Percentiles rank a stretch among this genome's conserved stretches.
Conservation (phyloP, 768 basidiomycete genomes). For the Leucosporidium scottii region DNA sequence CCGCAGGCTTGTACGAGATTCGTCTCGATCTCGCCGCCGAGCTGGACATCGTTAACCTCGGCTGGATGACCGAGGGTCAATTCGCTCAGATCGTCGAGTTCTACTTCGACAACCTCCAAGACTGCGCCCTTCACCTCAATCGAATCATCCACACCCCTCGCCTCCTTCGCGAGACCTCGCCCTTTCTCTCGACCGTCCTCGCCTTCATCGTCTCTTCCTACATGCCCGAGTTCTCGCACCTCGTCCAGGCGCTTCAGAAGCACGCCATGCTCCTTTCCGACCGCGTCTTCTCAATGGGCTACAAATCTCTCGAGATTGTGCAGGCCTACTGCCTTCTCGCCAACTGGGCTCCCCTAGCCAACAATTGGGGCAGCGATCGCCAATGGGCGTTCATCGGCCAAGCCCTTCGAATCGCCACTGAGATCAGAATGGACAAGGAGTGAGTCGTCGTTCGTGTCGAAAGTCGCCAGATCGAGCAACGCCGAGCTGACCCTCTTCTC, state of each 20-base stretch:
- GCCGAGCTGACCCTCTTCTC: too few species aligned
- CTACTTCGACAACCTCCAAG: not conserved
- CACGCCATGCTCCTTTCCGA: conserved; percentile 12
- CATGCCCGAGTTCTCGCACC: not conserved
- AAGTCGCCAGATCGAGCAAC: too few species aligned
- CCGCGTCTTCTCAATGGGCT: conserved; percentile 18
- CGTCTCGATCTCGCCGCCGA: not conserved
- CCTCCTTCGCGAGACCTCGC: conserved; percentile 24
- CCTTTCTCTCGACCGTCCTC: conserved; percentile 25
- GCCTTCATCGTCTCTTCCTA: conserved; percentile 8
- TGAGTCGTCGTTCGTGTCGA: too few species aligned
- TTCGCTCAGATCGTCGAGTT: not conserved
- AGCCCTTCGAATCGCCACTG: conserved; percentile 17
- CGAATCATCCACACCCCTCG: conserved; percentile 16
- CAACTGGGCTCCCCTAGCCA: conserved; percentile 25
- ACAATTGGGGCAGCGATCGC: conserved; percentile 11
- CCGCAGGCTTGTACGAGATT: conserved; percentile 5
- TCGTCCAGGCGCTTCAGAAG: conserved; percentile 7
- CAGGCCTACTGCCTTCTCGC: conserved; percentile 28
- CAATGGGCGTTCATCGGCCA: conserved; percentile 20
- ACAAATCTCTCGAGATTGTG: conserved; percentile 26
- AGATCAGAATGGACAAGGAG: conserved; percentile 14
- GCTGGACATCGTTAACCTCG: not conserved
- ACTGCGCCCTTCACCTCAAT: conserved; percentile 12
- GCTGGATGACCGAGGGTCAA: not conserved